phyloP scores from a whole-genome alignment of 2,329 filamentous ascomycete species.

The Aspergillus latus region DNA sequence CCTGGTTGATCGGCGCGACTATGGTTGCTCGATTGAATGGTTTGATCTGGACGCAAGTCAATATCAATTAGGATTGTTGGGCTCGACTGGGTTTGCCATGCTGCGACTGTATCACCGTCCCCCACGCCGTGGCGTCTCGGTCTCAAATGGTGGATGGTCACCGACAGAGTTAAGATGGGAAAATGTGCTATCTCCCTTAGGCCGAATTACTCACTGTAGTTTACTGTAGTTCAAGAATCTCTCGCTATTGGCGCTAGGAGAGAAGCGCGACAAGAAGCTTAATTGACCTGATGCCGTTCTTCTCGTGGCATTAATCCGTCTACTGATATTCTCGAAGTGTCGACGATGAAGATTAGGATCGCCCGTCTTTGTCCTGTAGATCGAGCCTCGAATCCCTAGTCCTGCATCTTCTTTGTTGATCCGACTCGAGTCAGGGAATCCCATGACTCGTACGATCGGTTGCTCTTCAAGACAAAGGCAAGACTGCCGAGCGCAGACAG shows the following conservation, averaged over 20 bases:
- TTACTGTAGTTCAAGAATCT: background rate
- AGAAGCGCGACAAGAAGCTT: background rate
- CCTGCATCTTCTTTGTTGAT: background rate
- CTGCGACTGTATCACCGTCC: background rate
- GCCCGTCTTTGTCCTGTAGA: background rate
- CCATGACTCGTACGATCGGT: background rate
- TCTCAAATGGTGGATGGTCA: background rate
- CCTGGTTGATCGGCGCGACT: slow-evolving; percentile 4
- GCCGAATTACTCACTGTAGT: no score
- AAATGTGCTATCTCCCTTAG: background rate
- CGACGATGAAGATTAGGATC: background rate
- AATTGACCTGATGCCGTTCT: background rate
- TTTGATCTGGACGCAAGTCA: background rate
- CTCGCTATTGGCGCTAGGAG: background rate
- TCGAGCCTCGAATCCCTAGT: background rate
- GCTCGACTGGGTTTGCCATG: background rate
- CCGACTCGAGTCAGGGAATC: background rate
- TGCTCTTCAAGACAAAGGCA: background rate
- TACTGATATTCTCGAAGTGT: background rate
- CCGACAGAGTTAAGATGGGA: background rate
- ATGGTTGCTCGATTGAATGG: background rate
- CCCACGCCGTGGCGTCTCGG: background rate
- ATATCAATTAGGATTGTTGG: background rate
- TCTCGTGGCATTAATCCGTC: background rate
- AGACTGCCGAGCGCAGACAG: no score